Conservation (phyloP, 1,284 basidiomycete species). For the Leccinum subrobustum region DNA sequence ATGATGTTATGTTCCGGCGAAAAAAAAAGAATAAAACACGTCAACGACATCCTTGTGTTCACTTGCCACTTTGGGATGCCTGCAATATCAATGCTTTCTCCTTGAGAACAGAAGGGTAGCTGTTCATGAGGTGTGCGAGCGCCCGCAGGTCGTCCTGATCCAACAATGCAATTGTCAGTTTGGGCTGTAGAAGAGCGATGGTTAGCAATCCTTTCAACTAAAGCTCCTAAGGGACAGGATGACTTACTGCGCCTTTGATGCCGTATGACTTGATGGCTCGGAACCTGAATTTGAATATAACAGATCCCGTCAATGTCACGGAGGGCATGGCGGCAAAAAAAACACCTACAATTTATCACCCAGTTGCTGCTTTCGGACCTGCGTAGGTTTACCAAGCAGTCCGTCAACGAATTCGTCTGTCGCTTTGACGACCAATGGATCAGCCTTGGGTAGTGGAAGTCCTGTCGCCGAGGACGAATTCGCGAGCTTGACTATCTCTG, state of each 20-base stretch:
- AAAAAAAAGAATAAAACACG: background rate
- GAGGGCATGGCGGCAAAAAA: background rate
- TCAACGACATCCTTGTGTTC: constrained; percentile 4
- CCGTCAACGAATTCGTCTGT: constrained; percentile 80
- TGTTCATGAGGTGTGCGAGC: constrained; percentile 84
- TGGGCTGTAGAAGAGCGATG: constrained; percentile 48
- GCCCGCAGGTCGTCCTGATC: constrained; percentile 83
- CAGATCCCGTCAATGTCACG: background rate
- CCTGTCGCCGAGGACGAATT: constrained; percentile 54
- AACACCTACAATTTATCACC: constrained; percentile 71
- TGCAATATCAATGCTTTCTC: constrained; percentile 60
- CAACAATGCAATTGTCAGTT: constrained; percentile 78
- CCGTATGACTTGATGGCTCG: constrained; percentile 78
- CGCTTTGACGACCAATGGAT: constrained; percentile 62
- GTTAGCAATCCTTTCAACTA: background rate
- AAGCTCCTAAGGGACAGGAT: background rate
- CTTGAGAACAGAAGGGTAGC: constrained; percentile 77
- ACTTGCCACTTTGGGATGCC: constrained; percentile 32
- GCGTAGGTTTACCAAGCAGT: constrained; percentile 58
- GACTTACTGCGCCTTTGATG: constrained; percentile 71
- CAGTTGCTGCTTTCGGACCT: constrained; percentile 77
- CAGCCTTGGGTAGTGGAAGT: constrained; percentile 68
- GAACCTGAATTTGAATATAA: constrained; percentile 45
- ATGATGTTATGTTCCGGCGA: background rate
- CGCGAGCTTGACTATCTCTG: constrained; percentile 66